Base-by-base conservation (phyloP, 2,329 filamentous ascomycete species). In the Pochonia chlamydosporia region DNA sequence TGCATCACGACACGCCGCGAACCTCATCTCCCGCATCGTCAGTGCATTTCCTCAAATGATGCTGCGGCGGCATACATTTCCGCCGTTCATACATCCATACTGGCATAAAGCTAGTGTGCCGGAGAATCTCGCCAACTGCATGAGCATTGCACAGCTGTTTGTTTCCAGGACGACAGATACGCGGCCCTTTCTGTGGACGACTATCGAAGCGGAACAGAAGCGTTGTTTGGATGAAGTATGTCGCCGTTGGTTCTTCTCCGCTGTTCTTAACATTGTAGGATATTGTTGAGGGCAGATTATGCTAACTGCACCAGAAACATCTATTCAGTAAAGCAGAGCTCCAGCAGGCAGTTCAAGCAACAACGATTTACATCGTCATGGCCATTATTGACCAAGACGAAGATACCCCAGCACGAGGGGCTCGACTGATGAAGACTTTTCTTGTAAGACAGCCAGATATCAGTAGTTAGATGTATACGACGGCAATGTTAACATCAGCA, bases 1-100 rank as follows among this genome's bases (percentile, higher is more conserved):
- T 6, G 48, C 41, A 1, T 25, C 48, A 2, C 51, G 55, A 11
- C 48, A 53, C 11, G 55, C 57, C 3, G 54, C 58, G 0, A 48
- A 47, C 1, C 46, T 63, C 1, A 56, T 63, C 11, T 44, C 54
- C 9, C 56, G 60, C 10, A 54, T 52, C 1, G 43, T 63, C 1
- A 53, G 59, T 18, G 52, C 60, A 0, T 64, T 59, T 28, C 62
- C 62, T 0, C 58, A 53, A 8, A 61, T 61, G 61, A 64, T 65
- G 62, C 52, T 59, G 7, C 53, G 58, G 6, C 57, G 57, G 1
- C 54, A 60, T 6, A 62, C 51, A 0, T 57, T 64, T 26, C 62
- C 62, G 2, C 62, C 62, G 0, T 65, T 65, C 5, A 57, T 65
- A 13, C 60, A 65, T 20, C 53, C 56, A 0, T 50, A 60, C 1